Evolutionary conservation across 805 yeast species (phyloP), one percentile per base, ranked within the genome.

Genomic region (Ogataea nakhonphanomensis): DNA sequence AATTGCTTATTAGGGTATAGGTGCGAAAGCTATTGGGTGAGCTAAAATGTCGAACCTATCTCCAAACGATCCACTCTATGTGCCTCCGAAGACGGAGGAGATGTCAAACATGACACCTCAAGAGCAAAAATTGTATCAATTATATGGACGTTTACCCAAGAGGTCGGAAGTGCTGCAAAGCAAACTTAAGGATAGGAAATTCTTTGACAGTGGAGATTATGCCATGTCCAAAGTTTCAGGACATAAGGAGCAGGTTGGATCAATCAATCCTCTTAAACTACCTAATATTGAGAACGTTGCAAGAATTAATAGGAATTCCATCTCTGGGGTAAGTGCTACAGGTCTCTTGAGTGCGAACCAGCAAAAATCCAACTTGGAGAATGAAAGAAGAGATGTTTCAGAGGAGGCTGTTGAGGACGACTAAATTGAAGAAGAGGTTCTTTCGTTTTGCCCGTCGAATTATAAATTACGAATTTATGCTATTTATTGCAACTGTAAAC

Each of bases 171-270:
- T 89, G 14, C 69, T 89, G 37, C 73, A 83, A 37, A 77, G 82
- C 46, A 86, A 84, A 58, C 67, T 86, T 53, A 85, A 84, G 62
- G 96, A 89, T 49, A 78, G 95, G 54, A 90, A 88, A 67, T 89
- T 84, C 62, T 90, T 89, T 56, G 97, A 89, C 58, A 84, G 95
- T 46, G 96, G 96, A 8, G 97, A 89, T 64, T 89, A 89, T 62
- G 96, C 96, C 8, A 75, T 89, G 74, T 84, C 79, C 51, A 81
- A 71, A 59, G 85, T 80, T 3, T 45, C 53, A 2, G 87, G 87
- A 7, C 68, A 69, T 9, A 62, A 52, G 30, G 55, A 51, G 30
- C 57, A 53, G 35, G 59, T 56, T 20, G 64, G 64, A 2, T 50
- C 58, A 1, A 48, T 59, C 50, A 42, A 65, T 53, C 53, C 65